phyloP scores from a whole-genome alignment of 306 rosid genomes.

The Phaseolus lunatus region DNA sequence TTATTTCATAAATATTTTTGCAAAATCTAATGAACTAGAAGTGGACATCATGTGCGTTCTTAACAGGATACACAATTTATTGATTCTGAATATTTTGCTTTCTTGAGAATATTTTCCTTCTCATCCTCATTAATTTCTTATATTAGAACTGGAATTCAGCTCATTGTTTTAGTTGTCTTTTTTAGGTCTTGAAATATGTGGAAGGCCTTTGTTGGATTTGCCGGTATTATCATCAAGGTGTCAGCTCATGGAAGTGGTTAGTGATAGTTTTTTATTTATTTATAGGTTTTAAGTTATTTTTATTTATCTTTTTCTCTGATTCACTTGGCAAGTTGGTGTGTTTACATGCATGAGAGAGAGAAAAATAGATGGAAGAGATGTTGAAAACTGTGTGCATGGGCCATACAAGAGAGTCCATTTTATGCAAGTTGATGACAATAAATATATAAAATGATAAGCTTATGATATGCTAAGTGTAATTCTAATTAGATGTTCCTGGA shows the following conservation, averaged over 20 bases:
- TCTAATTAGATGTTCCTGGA: too few species aligned
- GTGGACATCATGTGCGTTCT: conserved; percentile 19
- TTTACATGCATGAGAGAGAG: conserved; percentile 11
- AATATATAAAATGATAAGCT: too few species aligned
- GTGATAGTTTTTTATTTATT: conserved; percentile 32
- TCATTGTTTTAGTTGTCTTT: conserved; percentile 43
- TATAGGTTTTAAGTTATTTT: not conserved
- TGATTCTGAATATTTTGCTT: conserved; percentile 34
- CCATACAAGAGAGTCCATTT: too few species aligned
- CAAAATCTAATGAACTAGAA: conserved; percentile 10
- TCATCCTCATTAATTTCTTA: not conserved
- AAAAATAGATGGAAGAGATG: too few species aligned
- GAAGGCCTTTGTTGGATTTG: conserved; percentile 93
- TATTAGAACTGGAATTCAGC: conserved; percentile 40
- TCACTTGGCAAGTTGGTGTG: not conserved
- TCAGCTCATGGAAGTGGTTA: conserved; percentile 88
- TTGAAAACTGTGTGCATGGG: too few species aligned
- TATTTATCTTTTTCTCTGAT: not conserved
- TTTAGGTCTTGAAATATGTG: conserved; percentile 77
- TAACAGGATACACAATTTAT: conserved; percentile 24
- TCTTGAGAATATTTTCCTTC: not conserved
- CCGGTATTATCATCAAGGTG: conserved; percentile 82
- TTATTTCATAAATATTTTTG: conserved; percentile 18
- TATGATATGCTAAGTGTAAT: too few species aligned
- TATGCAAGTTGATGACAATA: too few species aligned